These are phyloP conservation scores for Starmerella bombicola DNA, from an alignment of 805 yeast species.

Conservation along the genomic window DNA sequence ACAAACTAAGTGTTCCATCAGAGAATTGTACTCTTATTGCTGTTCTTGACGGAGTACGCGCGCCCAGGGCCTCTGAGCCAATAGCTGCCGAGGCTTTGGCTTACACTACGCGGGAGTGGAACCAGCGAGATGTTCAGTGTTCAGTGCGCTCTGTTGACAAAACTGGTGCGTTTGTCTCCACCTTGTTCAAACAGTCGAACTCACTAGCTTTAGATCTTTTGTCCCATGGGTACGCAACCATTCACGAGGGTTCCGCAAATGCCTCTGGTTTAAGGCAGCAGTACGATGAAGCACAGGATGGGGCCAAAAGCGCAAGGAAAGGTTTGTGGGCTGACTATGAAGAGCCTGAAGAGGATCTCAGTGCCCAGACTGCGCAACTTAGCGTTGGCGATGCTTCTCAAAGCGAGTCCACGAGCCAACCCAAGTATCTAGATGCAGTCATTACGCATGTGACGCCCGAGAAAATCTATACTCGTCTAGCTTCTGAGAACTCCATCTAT, in stretches of 20 bases:
- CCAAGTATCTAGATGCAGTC: slow-evolving; percentile 28
- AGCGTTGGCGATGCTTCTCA: neutral
- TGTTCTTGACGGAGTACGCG: slow-evolving; percentile 61
- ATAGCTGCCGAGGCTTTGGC: slow-evolving; percentile 40
- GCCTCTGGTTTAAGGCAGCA: slow-evolving; percentile 44
- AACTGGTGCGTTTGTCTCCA: slow-evolving; percentile 71
- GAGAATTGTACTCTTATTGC: slow-evolving; percentile 59
- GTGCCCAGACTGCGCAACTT: neutral
- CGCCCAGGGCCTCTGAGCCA: slow-evolving; percentile 30
- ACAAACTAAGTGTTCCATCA: slow-evolving; percentile 52
- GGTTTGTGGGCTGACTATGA: slow-evolving; percentile 58
- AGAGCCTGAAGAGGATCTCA: slow-evolving; percentile 3
- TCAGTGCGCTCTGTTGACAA: slow-evolving; percentile 60
- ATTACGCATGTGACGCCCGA: slow-evolving; percentile 25
- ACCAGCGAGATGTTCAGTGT: slow-evolving; percentile 64
- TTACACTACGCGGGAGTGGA: slow-evolving; percentile 40
- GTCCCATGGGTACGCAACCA: slow-evolving; percentile 48
- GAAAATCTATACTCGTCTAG: slow-evolving; percentile 22
- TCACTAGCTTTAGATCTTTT: slow-evolving; percentile 41
- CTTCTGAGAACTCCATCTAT: slow-evolving; percentile 16
- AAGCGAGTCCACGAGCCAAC: neutral
- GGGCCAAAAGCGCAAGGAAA: slow-evolving; percentile 41
- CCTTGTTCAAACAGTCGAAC: slow-evolving; percentile 36
- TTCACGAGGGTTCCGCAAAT: slow-evolving; percentile 53
- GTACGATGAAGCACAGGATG: slow-evolving; percentile 48